Conservation (phyloP, 2,329 filamentous ascomycete species). For the Botrytis aclada region DNA sequence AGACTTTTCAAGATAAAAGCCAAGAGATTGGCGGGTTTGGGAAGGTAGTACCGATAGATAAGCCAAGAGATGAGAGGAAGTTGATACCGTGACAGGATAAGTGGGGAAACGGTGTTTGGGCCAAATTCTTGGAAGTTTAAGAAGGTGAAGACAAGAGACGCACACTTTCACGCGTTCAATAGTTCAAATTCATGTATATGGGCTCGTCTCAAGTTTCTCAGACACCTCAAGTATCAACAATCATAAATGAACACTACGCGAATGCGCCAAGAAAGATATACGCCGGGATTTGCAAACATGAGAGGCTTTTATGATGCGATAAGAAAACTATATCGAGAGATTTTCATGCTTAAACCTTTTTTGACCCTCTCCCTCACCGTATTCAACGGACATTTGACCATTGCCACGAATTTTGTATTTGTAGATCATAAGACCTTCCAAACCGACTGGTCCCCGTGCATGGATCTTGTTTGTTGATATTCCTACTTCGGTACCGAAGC, state of each 20-base stretch:
- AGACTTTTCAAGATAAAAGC: neutral
- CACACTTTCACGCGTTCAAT: slow-evolving; percentile 1
- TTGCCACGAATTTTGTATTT: slow-evolving; percentile 87
- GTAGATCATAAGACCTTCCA: slow-evolving; percentile 95
- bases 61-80: neutral
- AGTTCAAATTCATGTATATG: neutral
- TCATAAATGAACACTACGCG: neutral
- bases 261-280: slow-evolving; percentile 6
- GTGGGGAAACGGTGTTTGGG: slow-evolving; percentile 11
- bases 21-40: slow-evolving; percentile 6
- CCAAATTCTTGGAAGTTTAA: slow-evolving; percentile 3
- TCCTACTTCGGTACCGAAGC: slow-evolving; percentile 96
- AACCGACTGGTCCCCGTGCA: slow-evolving; percentile 83
- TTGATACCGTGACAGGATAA: slow-evolving; percentile 13
- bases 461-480: slow-evolving; percentile 99
- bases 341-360: slow-evolving; percentile 58
- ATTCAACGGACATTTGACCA: slow-evolving; percentile 78
- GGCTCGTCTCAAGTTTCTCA: slow-evolving; percentile 11
- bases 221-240: slow-evolving; percentile 12
- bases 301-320: neutral
- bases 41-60: neutral
- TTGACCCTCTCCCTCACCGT: slow-evolving; percentile 62
- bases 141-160: neutral
- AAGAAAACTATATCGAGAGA: slow-evolving; percentile 27
- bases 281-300: neutral